Evolutionary conservation across 768 basidiomycete genomes (phyloP).

Genomic region (Krasilnikovozyma curviuscula): DNA sequence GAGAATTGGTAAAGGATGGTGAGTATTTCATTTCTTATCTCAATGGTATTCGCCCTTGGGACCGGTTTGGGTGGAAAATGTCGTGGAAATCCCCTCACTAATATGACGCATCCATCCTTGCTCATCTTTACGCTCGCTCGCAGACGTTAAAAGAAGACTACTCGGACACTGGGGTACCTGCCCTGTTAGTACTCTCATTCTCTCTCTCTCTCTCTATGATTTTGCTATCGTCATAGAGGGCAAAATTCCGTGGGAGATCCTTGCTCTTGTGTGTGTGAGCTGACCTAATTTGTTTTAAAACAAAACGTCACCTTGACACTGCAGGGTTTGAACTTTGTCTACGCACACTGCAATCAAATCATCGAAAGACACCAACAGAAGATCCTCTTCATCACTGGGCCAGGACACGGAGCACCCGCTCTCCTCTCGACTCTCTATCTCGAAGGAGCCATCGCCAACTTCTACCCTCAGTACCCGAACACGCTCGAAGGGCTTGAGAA

Average conservation of each 20-base stretch:
- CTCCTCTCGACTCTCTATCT: constrained; percentile 72
- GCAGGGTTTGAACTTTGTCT: constrained; percentile 50
- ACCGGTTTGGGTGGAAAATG: no score
- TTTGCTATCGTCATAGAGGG: neutral
- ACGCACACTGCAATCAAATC: constrained; percentile 45
- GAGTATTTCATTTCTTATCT: no score
- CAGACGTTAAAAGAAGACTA: constrained; percentile 61
- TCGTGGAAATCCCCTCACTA: no score
- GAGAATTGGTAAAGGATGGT: no score
- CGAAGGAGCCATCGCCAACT: constrained; percentile 40
- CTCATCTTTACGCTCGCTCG: no score
- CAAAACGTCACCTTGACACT: constrained; percentile 8
- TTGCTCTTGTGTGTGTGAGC: neutral
- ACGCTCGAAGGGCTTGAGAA: constrained; percentile 32
- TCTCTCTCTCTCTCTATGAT: no score
- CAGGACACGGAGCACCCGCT: constrained; percentile 60
- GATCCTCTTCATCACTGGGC: constrained; percentile 55
- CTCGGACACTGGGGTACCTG: constrained; percentile 64
- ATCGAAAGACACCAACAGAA: constrained; percentile 28
- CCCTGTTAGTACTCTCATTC: constrained; percentile 2
- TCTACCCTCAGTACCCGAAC: constrained; percentile 31
- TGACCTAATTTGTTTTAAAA: neutral
- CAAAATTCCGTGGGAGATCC: neutral
- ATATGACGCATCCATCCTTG: no score
- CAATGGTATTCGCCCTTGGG: no score